phyloP scores from a whole-genome alignment of 306 rosid genomes.

The Sphenostylis stenocarpa region DNA sequence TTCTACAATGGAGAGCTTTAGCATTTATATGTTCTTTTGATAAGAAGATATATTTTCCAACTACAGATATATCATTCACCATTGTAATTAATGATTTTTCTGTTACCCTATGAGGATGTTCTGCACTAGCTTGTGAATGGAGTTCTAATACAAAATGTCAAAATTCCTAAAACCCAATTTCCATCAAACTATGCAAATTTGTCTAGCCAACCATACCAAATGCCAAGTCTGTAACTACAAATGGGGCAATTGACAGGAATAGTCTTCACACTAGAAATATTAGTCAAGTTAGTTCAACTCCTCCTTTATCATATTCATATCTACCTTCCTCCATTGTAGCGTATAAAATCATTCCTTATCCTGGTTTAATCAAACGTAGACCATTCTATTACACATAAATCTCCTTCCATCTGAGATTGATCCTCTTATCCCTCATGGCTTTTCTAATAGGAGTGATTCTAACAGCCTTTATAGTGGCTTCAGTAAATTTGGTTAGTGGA shows the following conservation, averaged over 20 bases:
- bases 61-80: background rate
- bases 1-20: too few relatives aligned
- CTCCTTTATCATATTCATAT: conserved; percentile 44
- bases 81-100: too few relatives aligned
- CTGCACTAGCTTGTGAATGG: too few relatives aligned
- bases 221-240: background rate
- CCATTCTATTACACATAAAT: background rate
- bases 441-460: conserved; percentile 26
- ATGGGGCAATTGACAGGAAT: background rate
- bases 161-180: background rate
- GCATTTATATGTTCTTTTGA: background rate
- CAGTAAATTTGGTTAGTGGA: conserved; percentile 32
- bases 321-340: conserved; percentile 9
- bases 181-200: background rate
- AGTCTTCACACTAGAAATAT: conserved; percentile 19
- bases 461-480: conserved; percentile 24
- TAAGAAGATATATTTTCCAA: background rate
- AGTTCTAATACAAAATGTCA: background rate
- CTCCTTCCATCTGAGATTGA: background rate
- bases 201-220: conserved; percentile 53
- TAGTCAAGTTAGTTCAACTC: conserved; percentile 66
- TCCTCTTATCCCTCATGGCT: conserved; percentile 38
- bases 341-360: conserved; percentile 35
- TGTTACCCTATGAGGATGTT: too few relatives aligned
- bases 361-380: conserved; percentile 5